phyloP scores from a whole-genome alignment of 305 asterid genomes.

The Salvia sclarea region DNA sequence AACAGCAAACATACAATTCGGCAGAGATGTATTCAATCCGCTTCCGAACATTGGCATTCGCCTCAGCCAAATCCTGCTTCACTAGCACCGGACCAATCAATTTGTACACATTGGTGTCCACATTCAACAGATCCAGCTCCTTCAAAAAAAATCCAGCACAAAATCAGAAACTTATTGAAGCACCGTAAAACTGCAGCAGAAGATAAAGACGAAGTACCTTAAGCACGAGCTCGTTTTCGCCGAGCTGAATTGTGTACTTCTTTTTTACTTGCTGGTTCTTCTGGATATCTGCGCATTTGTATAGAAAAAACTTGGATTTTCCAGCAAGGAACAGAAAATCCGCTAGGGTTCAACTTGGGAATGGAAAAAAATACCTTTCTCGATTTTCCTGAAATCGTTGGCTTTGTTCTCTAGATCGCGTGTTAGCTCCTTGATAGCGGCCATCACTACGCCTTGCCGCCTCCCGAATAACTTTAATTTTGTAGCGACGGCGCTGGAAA shows the following conservation, averaged over 20 bases:
- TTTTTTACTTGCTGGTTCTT: conserved; percentile 90
- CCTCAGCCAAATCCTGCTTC: conserved; percentile 96
- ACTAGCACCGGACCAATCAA: conserved; percentile 93
- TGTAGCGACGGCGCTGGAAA: conserved; percentile 24
- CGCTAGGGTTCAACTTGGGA: conserved; percentile 34
- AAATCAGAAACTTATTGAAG: neutral
- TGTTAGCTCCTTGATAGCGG: conserved; percentile 63
- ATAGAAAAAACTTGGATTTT: conserved; percentile 1
- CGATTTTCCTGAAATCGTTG: conserved; percentile 73
- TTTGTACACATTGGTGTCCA: conserved; percentile 92
- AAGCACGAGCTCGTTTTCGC: conserved; percentile 95
- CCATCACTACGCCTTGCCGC: conserved; percentile 41
- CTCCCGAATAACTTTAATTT: conserved; percentile 18
- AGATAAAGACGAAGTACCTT: conserved; percentile 45
- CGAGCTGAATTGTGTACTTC: conserved; percentile 90
- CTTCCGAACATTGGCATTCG: conserved; percentile 91
- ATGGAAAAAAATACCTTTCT: conserved; percentile 55
- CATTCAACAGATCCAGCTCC: conserved; percentile 88
- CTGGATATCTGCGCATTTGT: conserved; percentile 50
- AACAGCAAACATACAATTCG: conserved; percentile 60
- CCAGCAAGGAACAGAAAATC: neutral
- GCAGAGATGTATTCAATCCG: conserved; percentile 92
- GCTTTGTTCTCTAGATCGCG: conserved; percentile 90
- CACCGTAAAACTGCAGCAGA: neutral
- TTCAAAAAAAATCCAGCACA: conserved; percentile 30